Evolutionary conservation across 805 yeast species (phyloP), one percentile per base, ranked within the genome.

Genomic region (Helenozyma baotianmanensis): DNA sequence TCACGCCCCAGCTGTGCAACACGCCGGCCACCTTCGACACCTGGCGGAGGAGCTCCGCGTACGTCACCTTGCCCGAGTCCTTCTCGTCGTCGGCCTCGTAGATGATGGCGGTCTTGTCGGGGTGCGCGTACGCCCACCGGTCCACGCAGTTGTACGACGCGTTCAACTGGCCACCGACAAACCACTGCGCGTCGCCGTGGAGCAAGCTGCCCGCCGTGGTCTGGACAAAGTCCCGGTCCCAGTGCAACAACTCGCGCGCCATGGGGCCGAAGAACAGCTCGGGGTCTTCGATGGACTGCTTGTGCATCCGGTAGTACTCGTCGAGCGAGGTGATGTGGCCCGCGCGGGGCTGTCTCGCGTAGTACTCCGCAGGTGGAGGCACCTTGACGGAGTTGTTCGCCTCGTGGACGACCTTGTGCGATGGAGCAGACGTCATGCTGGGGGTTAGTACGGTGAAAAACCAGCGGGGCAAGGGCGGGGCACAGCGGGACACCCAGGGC

Each of bases 121-220:
- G 95, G 53, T 72, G 72, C 23, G 65, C 58, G 35, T 78, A 65
- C 1, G 95, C 94, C 59, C 82, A 83, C 59, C 92, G 73, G 60
- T 84, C 95, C 33, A 84, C 84, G 70, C 85, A 76, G 58, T 84
- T 84, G 64, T 77, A 84, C 32, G 79, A 73, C 12, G 94, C 94
- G 51, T 84, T 84, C 53, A 84, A 64, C 54, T 82, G 78, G 41
- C 94, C 94, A 36, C 80, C 82, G 19, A 82, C 59, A 55, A 84
- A 84, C 92, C 92, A 84, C 21, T 85, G 75, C 14, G 80, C 39
- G 24, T 43, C 50, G 26, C 72, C 73, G 42, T 72, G 54, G 41
- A 62, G 57, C 47, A 67, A 65, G 58, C 76, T 75, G 34, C 71
- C 63, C 43, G 70, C 56, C 39, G 71, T 58, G 52, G 60, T 47